Base-by-base conservation (phyloP, 2,329 filamentous ascomycete genomes). In the Talaromyces piceae region DNA sequence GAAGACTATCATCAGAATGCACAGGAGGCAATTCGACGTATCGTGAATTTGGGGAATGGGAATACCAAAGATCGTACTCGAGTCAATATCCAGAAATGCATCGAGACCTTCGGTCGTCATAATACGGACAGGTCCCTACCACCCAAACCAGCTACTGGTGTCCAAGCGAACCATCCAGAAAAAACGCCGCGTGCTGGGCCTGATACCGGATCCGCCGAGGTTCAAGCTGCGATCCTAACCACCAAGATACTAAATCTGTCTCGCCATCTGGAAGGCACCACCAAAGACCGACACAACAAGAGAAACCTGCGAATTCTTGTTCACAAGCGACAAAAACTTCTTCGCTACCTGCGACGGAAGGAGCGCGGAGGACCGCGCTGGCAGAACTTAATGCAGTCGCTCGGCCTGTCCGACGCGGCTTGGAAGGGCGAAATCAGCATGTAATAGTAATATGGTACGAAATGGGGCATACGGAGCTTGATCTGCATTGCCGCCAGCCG, bases 221-320 rank as follows among this genome's bases (percentile, higher is more conserved):
- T 98, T n/a, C 93, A 98, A 75, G 89, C 94, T 58, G 91, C 90
- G 43, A 94, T 98, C 60, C 71, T 98, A 67, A 98, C 93, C 3
- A 81, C 89, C 52, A 97, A 96, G 78, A 98, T 98, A 66, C 79
- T 88, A 56, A 83, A 86, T 22, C 69, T 98, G 46, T 84, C 87
- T 13, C 78, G 86, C 59, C 83, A 85, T 58, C 71, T 95, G 47
- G 78, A 86, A 63, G 77, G 74, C 39, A 79, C 82, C 59, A 88
- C 86, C 68, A 89, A 86, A 67, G 93, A 98, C 67, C 95, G 94
- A 76, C 81, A 89, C 67, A 96, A 96, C 74, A 95, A 94, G 80
- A 80, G 91, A 54, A 95, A 95, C 70, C 65, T 98, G 67, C 79
- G 89, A 58, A 62, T 95, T 55, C 74, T 98, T 63, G 85, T 95